Percentiles rank a stretch among this genome's conserved stretches.
These are phyloP conservation scores for Moesziomyces sp. DNA, from an alignment of 1,284 basidiomycete genomes.

Conservation along the genomic window DNA sequence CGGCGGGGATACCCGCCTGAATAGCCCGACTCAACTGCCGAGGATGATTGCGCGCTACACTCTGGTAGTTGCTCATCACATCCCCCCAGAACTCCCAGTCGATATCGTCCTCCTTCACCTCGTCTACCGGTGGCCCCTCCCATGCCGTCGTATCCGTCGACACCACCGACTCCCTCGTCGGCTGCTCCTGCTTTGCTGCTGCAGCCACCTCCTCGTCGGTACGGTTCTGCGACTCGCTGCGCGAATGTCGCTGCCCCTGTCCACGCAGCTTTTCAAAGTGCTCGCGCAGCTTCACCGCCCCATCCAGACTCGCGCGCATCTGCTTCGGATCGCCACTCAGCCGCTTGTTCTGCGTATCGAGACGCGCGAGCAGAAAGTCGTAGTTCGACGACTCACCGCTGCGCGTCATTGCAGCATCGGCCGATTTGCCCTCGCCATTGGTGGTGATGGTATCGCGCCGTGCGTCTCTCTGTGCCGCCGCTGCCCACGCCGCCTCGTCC, in stretches of 20 bases:
- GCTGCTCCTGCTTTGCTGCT: too few relatives aligned
- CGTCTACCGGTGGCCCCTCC: conserved; percentile 39
- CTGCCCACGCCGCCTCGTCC: conserved; percentile 11
- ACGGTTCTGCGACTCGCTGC: conserved; percentile 32
- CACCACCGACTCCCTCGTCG: conserved; percentile 1
- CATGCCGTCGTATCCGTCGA: conserved; percentile 11
- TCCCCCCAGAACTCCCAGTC: conserved; percentile 92
- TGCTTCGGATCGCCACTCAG: conserved; percentile 58
- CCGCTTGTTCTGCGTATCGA: conserved; percentile 56
- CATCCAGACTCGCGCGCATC: conserved; percentile 57
- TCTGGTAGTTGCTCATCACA: conserved; percentile 76
- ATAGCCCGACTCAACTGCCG: conserved; percentile 84
- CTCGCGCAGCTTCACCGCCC: conserved; percentile 59
- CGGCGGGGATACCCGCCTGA: conserved; percentile 86
- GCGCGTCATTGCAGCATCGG: conserved; percentile 9
- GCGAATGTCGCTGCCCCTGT: conserved; percentile 22
- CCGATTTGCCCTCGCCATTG: background rate
- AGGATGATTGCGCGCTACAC: conserved; percentile 71
- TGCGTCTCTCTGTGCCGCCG: conserved; percentile 15
- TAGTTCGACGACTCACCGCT: conserved; percentile 31
- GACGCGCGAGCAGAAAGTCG: conserved; percentile 54
- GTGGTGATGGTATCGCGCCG: conserved; percentile 38
- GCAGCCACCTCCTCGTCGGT: background rate
- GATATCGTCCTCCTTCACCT: conserved; percentile 45
- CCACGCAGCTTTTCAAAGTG: conserved; percentile 61